Base-by-base conservation (phyloP, 352 stramenopile genomes). In the Phytophthora europaea region DNA sequence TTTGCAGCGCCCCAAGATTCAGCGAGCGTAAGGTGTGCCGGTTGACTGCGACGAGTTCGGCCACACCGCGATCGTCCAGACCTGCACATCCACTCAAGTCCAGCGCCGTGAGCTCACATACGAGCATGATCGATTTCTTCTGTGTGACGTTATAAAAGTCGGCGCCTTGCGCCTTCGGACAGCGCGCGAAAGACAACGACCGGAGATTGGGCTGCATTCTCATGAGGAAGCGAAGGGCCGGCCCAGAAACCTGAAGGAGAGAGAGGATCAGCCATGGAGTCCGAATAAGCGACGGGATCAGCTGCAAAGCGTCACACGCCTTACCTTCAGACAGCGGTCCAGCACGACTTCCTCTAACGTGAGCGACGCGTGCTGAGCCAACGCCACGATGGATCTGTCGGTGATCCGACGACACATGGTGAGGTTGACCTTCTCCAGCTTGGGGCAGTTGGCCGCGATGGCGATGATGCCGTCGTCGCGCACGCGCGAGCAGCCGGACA, bases 331-430 rank as follows among this genome's bases (percentile, higher is more conserved):
- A 20, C 89, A 95, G 13, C 84, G 88, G 55, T 94, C 81, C 2
- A 93, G 60, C 1, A 84, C 58, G 33, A 94, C 36, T 0, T 62
- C 45, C 2, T 70, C 36, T 1, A 94, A 61, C 8, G 80, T 85
- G 58, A 81, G 69, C 22, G 61, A 75, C 1, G 70, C 23, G 15
- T 82, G 82, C 26, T 89, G 61, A 10, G 76, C 83, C n/a, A 94
- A 31, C 1, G 80, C 84, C 7, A 89, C 72, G 1, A 94, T 74
- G 13, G 89, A 85, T 31, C 73, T 72, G 57, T 97, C 87, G 5
- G 92, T 94, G 56, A 98, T 67, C 1, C 85, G 77, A 54, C 94
- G 88, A 54, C 92, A 96, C 80, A 91, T 94, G 47, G 78, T 87
- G 48, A 98, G 62, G 69, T 98, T 86, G 16, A 98, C 65, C 10